Conservation (phyloP, 331 rosid genomes). For the Arachis monticola region DNA sequence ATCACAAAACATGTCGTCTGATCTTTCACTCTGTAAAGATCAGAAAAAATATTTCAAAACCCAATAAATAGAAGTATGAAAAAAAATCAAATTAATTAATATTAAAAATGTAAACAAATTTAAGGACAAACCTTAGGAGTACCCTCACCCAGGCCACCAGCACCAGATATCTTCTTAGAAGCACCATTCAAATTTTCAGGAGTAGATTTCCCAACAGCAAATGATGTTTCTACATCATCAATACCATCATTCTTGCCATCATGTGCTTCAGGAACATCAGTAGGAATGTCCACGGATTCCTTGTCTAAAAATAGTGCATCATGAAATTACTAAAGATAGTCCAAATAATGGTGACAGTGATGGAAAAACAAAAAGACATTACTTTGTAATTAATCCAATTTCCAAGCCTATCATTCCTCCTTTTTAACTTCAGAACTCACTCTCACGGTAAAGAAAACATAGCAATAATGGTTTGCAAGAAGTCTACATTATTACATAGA, state of each 20-base stretch:
- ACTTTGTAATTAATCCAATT: neutral
- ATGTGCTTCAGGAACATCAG: conserved; percentile 47
- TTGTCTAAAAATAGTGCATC: conserved; percentile 26
- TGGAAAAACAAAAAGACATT: neutral
- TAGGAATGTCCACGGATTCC: conserved; percentile 45
- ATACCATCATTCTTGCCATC: conserved; percentile 49
- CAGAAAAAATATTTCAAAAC: conserved; percentile 28
- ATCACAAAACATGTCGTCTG: conserved; percentile 74
- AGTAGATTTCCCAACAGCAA: conserved; percentile 73
- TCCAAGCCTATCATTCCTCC: neutral
- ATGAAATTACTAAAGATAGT: conserved; percentile 10
- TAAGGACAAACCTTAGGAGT: conserved; percentile 75
- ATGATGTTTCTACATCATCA: conserved; percentile 58
- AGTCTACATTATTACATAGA: too few species aligned
- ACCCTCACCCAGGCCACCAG: conserved; percentile 90
- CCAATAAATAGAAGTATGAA: conserved; percentile 25
- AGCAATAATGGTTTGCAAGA: too few species aligned
- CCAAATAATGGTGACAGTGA: neutral
- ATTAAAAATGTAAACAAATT: neutral
- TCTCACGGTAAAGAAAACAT: neutral
- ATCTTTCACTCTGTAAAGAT: conserved; percentile 79
- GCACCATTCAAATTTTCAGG: conserved; percentile 55
- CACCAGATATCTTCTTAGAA: conserved; percentile 48
- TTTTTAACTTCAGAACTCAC: conserved; percentile 10
- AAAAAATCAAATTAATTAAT: neutral